A percentile compares a stretch with the other conserved stretches of the same genome.
phyloP scores from a whole-genome alignment of 2,329 filamentous ascomycete species.

The Fusarium sp. region DNA sequence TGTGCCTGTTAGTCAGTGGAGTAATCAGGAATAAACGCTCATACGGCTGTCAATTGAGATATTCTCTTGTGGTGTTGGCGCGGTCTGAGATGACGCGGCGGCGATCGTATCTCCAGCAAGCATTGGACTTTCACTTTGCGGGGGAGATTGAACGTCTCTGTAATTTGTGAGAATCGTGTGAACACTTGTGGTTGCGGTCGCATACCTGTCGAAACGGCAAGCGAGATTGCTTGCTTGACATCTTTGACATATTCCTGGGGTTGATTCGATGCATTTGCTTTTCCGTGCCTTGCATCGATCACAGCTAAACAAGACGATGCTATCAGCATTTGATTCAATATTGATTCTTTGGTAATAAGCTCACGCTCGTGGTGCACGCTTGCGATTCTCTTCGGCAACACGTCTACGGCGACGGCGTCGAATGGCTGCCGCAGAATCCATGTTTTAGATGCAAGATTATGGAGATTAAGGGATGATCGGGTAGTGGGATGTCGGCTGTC shows the following conservation, averaged over 20 bases:
- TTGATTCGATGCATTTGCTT: neutral
- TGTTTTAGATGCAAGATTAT: neutral
- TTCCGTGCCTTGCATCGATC: constrained; percentile 3
- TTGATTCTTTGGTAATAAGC: fast-evolving
- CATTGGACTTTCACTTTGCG: neutral
- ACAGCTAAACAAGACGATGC: neutral
- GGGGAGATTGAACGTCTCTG: neutral
- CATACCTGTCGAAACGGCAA: neutral
- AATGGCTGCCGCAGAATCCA: neutral
- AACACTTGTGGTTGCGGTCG: fast-evolving
- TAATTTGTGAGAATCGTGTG: fast-evolving
- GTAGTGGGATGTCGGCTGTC: neutral
- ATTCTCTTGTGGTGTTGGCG: neutral
- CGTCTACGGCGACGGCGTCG: constrained; percentile 8
- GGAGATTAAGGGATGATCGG: neutral
- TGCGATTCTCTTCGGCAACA: constrained; percentile 1
- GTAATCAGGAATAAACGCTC: fast-evolving
- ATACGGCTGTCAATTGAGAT: neutral
- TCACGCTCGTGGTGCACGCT: neutral
- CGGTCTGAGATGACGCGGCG: neutral
- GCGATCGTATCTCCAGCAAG: fast-evolving
- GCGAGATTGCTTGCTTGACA: neutral
- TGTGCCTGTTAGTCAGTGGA: fast-evolving
- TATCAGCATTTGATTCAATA: neutral
- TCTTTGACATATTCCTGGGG: neutral